A percentile compares a stretch with the other conserved stretches of the same genome.
These are phyloP conservation scores for Leishmania mexicana DNA, from an alignment of 208 protist genomes.

Conservation along the genomic window DNA sequence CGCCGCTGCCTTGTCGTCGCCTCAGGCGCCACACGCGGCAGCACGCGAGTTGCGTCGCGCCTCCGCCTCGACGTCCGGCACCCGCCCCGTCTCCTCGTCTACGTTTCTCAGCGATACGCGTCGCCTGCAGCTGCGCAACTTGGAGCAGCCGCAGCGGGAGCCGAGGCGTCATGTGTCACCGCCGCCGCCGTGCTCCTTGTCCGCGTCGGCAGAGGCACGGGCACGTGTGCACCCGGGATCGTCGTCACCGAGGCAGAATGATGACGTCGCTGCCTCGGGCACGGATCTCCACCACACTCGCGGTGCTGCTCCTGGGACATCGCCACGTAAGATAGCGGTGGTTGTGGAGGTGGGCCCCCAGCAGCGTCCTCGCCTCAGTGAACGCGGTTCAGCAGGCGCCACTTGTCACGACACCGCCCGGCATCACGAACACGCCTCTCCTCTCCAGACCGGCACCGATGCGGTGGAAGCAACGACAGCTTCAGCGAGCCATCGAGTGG, in stretches of 20 bases:
- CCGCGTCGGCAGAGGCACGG: background rate
- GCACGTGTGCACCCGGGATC: background rate
- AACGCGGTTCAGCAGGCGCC: background rate
- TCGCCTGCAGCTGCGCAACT: constrained; percentile 2
- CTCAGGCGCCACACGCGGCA: background rate
- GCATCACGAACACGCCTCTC: background rate
- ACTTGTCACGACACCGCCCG: background rate
- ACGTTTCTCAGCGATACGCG: constrained; percentile 10
- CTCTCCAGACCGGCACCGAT: background rate
- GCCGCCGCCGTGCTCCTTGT: too few species aligned
- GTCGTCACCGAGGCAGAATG: too few species aligned
- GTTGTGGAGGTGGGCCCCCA: background rate
- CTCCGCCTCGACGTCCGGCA: background rate
- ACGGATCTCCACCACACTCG: background rate
- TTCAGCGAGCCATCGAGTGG: too few species aligned
- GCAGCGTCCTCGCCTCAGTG: background rate
- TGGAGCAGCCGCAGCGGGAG: background rate
- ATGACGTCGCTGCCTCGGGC: background rate
- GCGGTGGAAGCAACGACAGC: background rate
- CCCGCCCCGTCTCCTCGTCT: constrained; percentile 1
- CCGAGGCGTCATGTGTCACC: background rate
- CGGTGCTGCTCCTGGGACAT: background rate
- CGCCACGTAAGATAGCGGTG: background rate
- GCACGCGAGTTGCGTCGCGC: background rate
- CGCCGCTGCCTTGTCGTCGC: background rate